Evolutionary conservation across 305 asterid species (phyloP), one percentile per base, ranked within the genome.

Genomic region (Fraxinus latifolia): DNA sequence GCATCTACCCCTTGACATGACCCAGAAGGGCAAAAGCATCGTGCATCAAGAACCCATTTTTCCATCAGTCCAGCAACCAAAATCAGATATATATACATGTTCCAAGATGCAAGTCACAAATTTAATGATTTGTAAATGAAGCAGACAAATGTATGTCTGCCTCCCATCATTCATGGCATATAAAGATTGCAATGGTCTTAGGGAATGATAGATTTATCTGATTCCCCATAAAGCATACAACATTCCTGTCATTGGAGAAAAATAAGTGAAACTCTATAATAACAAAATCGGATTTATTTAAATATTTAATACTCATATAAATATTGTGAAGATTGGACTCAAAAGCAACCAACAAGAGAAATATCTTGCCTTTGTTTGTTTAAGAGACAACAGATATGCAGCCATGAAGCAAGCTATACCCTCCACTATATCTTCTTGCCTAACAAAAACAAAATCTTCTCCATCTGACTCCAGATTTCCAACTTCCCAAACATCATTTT

Each of bases 331-430:
- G 70, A 65, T 33, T 47, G 37, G 60, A 80, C 29, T 55, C 4
- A 27, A 44, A 44, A 44, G 55, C 55, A 44, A 44, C 55, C 55
- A 44, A 80, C 7, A 36, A 37, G 78, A 81, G 70, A 84, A 42
- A 42, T 29, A 58, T 78, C 80, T 67, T 82, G 92, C 99, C 97
- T 94, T 96, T 4, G 99, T 90, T 89, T 96, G 92, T 85, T 96
- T 90, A 84, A 94, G 97, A 77, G 99, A 96, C 81, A 90, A 77
- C 15, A 96, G 83, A 86, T 93, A 96, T 44, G 97, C 96, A 81
- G 99, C 97, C 99, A 96, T 96, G 92, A 94, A 96, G 85, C 98
- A 88, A 21, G 99, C 97, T 80, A 96, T 92, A 82, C 98, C 96
- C 81, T 96, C 99, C 91, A 91, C 89, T 87, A 96, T 96, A 85